phyloP scores from a whole-genome alignment of 805 yeast species.

The Myxozyma neotropica region DNA sequence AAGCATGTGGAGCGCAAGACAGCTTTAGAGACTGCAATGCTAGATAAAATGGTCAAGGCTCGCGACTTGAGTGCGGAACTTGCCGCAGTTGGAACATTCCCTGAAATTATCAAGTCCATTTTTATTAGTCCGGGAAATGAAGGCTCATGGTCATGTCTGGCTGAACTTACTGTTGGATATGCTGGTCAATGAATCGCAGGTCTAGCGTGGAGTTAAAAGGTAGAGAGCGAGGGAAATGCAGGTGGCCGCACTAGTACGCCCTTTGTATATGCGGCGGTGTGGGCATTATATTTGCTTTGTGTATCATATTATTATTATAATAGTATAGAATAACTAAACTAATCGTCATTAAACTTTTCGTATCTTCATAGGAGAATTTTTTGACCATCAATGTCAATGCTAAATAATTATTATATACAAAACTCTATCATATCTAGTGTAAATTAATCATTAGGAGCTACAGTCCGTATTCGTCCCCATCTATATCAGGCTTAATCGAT shows the following conservation, averaged over 20 bases:
- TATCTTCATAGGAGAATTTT: not conserved
- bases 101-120: slow-evolving; percentile 68
- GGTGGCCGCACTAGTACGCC: no score
- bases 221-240: no score
- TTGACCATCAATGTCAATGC: not conserved
- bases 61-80: slow-evolving; percentile 56
- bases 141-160: slow-evolving; percentile 40
- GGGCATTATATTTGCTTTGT: not conserved
- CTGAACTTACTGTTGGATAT: not conserved
- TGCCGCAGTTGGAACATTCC: slow-evolving; percentile 48
- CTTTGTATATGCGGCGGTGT: no score
- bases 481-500: slow-evolving; percentile 44
- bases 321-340: no score
- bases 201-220: no score
- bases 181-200: no score
- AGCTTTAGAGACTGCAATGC: slow-evolving; percentile 61
- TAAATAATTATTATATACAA: not conserved
- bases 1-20: slow-evolving; percentile 56
- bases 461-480: slow-evolving; percentile 14
- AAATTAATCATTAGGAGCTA: not conserved
- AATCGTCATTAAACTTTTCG: no score
- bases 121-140: slow-evolving; percentile 60
- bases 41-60: slow-evolving; percentile 54
- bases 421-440: no score
- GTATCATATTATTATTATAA: not conserved